Percentiles rank a stretch among this genome's conserved stretches.
Evolutionary conservation across 2,329 filamentous ascomycete species (phyloP).

Genomic region (Fusarium anthophilum): DNA sequence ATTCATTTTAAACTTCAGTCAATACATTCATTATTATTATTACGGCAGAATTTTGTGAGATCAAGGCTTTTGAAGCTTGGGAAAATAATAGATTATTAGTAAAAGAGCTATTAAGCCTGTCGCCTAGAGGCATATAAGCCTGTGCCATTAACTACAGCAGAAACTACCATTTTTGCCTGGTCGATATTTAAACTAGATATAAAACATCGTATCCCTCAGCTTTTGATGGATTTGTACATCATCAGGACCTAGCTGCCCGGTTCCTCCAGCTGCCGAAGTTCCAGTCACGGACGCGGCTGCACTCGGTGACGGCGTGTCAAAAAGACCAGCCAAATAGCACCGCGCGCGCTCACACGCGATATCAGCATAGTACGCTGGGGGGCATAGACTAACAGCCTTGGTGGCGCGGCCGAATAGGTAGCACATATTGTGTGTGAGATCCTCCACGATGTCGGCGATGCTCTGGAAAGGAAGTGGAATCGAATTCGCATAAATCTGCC

Average conservation of each 20-base stretch:
- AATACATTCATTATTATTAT: too few species aligned
- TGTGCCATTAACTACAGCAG: background rate
- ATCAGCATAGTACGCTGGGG: background rate
- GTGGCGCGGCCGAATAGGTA: background rate
- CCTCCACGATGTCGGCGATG: background rate
- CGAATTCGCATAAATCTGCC: background rate
- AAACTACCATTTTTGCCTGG: background rate
- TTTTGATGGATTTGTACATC: background rate
- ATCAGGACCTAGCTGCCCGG: background rate
- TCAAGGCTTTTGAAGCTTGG: accelerated
- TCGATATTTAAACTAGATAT: background rate
- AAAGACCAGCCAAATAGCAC: background rate
- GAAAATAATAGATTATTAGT: accelerated
- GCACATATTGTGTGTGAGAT: background rate
- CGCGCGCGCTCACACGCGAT: background rate
- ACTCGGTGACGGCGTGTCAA: background rate
- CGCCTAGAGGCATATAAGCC: accelerated
- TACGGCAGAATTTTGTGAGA: too few species aligned
- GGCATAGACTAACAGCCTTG: background rate
- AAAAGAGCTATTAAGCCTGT: accelerated
- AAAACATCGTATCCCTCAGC: background rate
- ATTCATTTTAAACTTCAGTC: accelerated
- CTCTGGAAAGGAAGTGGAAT: background rate
- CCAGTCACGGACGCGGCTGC: background rate
- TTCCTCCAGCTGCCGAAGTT: background rate